Conservation (phyloP, 73 alveolate genomes). For the Paramecium bursaria region DNA sequence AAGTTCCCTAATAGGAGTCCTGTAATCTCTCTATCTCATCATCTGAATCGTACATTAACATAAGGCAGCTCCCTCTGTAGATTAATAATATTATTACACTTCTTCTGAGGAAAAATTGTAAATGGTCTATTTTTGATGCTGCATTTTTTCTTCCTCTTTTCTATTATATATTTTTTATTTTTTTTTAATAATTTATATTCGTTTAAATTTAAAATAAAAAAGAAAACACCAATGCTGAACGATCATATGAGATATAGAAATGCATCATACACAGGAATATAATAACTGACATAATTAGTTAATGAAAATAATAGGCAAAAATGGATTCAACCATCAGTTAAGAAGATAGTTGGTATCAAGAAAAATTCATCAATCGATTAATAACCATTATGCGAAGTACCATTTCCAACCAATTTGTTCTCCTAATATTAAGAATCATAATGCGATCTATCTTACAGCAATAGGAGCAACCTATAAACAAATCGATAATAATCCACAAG, state of each 20-base stretch:
- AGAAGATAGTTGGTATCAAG: not conserved
- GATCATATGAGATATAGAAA: too few relatives aligned
- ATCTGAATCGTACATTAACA: slow-evolving; percentile 65
- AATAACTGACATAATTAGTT: not conserved
- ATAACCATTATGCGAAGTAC: slow-evolving; percentile 50
- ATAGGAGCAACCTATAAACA: slow-evolving; percentile 33
- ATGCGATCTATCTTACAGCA: slow-evolving; percentile 14
- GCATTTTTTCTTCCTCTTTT: too few relatives aligned
- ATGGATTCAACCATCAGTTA: not conserved
- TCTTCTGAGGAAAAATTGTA: too few relatives aligned
- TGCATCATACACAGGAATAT: not conserved
- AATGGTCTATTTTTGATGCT: too few relatives aligned
- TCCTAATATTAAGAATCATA: slow-evolving; percentile 10
- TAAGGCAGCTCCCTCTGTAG: slow-evolving; percentile 53
- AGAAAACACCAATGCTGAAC: too few relatives aligned
- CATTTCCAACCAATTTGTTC: slow-evolving; percentile 29
- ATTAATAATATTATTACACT: too few relatives aligned
- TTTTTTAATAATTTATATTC: too few relatives aligned
- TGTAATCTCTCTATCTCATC: slow-evolving; percentile 47
- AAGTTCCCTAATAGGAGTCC: too few relatives aligned
- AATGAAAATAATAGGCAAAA: not conserved
- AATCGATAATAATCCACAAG: slow-evolving; percentile 23
- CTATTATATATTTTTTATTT: too few relatives aligned
- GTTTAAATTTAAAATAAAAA: too few relatives aligned
- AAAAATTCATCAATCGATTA: not conserved